Percentiles rank a stretch among this genome's conserved stretches.
Conservation (phyloP, 148 eudicot species). For the Chenopodium berlandieri region DNA sequence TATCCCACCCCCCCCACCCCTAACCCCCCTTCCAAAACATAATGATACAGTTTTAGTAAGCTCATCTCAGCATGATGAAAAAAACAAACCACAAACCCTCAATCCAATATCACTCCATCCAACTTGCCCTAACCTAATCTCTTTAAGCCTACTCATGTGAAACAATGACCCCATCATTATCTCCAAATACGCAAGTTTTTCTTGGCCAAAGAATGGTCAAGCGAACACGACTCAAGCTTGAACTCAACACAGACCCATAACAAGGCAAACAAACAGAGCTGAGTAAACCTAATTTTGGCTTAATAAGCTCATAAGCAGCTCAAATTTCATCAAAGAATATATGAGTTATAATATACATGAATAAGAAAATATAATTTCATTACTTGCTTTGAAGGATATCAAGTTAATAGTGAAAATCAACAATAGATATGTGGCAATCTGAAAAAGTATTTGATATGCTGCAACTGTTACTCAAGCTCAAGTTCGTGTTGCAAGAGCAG, state of each 20-base stretch:
- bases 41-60: not conserved
- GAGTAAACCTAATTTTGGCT: not conserved
- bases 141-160: not conserved
- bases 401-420: not conserved
- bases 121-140: not conserved
- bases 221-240: not conserved
- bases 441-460: not conserved
- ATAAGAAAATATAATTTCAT: not conserved
- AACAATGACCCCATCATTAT: not conserved
- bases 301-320: not conserved
- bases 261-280: not conserved
- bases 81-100: not conserved
- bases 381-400: not conserved
- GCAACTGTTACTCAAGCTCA: not conserved
- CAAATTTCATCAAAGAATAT: not conserved
- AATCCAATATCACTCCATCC: not conserved
- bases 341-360: not conserved
- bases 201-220: not conserved
- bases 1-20: not conserved
- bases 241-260: not conserved
- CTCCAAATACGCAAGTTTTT: not conserved
- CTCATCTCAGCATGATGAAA: not conserved
- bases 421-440: not conserved
- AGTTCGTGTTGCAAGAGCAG: not conserved
- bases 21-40: not conserved